These are phyloP conservation scores for Knufia fluminis DNA, from an alignment of 2,329 filamentous ascomycete genomes.

Conservation along the genomic window DNA sequence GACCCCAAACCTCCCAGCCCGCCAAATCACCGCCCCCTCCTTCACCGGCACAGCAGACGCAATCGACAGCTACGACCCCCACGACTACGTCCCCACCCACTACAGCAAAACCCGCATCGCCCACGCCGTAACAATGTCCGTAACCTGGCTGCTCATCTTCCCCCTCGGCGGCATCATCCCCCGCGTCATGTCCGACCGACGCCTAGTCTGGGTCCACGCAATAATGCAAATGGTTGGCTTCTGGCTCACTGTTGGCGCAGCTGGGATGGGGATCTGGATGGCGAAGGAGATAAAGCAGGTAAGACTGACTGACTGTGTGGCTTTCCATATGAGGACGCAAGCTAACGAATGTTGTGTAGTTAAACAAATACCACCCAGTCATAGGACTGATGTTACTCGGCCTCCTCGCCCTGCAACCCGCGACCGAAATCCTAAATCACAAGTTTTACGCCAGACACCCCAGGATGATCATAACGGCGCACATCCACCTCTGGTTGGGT, in stretches of 20 bases:
- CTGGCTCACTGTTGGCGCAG: constrained; percentile 20
- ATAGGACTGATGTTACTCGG: constrained; percentile 24
- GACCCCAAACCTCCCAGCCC: neutral
- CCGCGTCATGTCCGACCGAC: constrained; percentile 19
- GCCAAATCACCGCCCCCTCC: neutral
- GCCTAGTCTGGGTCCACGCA: constrained; percentile 22
- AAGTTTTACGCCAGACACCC: constrained; percentile 38
- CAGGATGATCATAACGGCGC: constrained; percentile 17
- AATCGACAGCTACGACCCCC: constrained; percentile 2
- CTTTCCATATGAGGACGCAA: constrained; percentile 24
- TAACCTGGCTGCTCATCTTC: constrained; percentile 24
- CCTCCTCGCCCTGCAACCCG: constrained; percentile 24
- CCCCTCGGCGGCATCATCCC: constrained; percentile 25
- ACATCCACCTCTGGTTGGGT: constrained; percentile 46
- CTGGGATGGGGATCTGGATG: constrained; percentile 25
- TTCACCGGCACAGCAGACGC: neutral
- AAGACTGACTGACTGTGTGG: constrained; percentile 32
- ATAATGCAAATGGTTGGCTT: constrained; percentile 21
- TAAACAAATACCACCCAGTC: constrained; percentile 26
- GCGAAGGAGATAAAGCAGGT: constrained; percentile 1
- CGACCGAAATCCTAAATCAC: constrained; percentile 24
- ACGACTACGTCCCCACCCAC: constrained; percentile 7
- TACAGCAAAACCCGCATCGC: constrained; percentile 15
- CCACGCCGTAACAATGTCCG: constrained; percentile 22
- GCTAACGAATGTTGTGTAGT: constrained; percentile 16